These are phyloP conservation scores for Trichoderma sp. DNA, from an alignment of 2,329 filamentous ascomycete species.

Conservation along the genomic window DNA sequence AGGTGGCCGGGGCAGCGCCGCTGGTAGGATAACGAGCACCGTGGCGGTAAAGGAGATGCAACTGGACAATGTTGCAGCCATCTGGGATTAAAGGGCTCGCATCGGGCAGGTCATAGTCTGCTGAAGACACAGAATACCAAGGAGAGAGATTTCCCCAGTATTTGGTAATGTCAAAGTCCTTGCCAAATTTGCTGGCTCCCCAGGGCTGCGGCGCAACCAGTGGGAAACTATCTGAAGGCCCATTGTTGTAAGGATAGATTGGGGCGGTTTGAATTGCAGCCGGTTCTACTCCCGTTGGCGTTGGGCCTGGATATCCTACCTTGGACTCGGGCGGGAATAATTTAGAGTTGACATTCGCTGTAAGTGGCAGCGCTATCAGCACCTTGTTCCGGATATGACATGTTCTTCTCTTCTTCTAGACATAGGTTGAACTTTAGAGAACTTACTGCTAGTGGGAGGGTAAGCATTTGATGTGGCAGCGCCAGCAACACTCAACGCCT, in stretches of 20 bases:
- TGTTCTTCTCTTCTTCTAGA: neutral
- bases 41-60: conserved; percentile 4
- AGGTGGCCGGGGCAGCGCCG: conserved; percentile 7
- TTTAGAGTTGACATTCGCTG: neutral
- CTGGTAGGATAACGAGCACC: conserved; percentile 15
- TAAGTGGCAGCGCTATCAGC: neutral
- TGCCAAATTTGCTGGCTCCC: neutral
- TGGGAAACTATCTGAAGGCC: neutral
- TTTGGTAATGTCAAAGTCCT: neutral
- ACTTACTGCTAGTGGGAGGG: neutral
- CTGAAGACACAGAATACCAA: neutral
- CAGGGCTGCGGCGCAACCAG: neutral
- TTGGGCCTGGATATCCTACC: neutral
- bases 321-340: neutral
- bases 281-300: neutral
- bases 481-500: neutral
- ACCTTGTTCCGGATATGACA: neutral
- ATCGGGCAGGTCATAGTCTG: neutral
- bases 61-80: conserved; percentile 6
- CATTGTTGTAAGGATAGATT: neutral
- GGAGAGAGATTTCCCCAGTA: conserved; percentile 3
- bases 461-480: neutral
- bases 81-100: neutral
- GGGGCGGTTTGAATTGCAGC: neutral
- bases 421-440: neutral